Base-by-base conservation (phyloP, 1,139 yeast genomes). In the Zygotorulaspora mrakii region DNA sequence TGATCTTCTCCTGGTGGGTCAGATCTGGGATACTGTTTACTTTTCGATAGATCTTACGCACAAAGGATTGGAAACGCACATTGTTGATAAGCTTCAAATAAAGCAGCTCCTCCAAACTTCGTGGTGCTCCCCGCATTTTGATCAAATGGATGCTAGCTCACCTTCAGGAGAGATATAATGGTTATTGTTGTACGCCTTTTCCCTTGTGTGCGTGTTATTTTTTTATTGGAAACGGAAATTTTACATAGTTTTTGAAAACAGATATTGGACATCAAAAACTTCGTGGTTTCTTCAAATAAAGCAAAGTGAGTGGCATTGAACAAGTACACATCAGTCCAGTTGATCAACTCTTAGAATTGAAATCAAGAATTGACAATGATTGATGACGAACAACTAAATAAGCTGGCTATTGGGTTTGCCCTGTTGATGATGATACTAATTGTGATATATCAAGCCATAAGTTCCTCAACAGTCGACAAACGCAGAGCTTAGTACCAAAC, bases 391-490 rank as follows among this genome's bases (percentile, higher is more conserved):
- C 91, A 87, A 64, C 74, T 88, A 61, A 79, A 87, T 61, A 68
- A 76, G 35, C 69, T 86, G 39, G 94, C 87, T 39, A 72, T 85
- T 39, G 65, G 78, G n/a, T 81, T 84, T 54, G 96, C 96, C 5
- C 63, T 86, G 43, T 65, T 77, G 9, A 79, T 94, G 42, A 74
- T 87, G 61, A 71, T 78, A 2, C 71, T 88, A 52, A 83, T 88
- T 37, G 66, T 85, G 36, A 68, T 82, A 4, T 88, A 82, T 64
- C 94, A 86, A 53, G 62, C 71, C 31, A 61, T 75, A 30, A 59
- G 66, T 25, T 65, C 73, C 18, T 65, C 48, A 14, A 39, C 38
- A 38, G 39, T 39, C 11, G 37, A 36, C 17, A 42, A 35, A 16
- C 29, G 25, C 4, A 36, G 30, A 28, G 31, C 32, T 9, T 37